A percentile compares a stretch with the other conserved stretches of the same genome.
Conservation (phyloP, 768 basidiomycete species). For the Panaeolus cyanescens region DNA sequence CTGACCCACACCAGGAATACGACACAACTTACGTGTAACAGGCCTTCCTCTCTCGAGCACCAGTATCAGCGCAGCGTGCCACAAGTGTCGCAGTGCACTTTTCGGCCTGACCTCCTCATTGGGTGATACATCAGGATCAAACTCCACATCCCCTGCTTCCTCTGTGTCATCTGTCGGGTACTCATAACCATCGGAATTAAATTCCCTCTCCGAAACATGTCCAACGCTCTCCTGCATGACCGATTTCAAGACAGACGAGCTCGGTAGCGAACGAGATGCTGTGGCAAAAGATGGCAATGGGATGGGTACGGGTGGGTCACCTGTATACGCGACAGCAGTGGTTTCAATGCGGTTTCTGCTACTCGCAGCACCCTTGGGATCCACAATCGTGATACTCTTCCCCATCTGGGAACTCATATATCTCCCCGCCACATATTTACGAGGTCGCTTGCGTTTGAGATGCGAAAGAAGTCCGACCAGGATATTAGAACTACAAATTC, state of each 20-base stretch:
- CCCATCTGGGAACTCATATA: not conserved
- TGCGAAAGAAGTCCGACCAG: slow-evolving; percentile 80
- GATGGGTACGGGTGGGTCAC: slow-evolving; percentile 20
- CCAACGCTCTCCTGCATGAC: slow-evolving; percentile 10
- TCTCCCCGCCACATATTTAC: not conserved
- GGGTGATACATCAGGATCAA: slow-evolving; percentile 7
- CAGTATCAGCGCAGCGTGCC: slow-evolving; percentile 75
- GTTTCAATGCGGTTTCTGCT: slow-evolving; percentile 8
- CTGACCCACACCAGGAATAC: not conserved
- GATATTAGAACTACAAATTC: slow-evolving; percentile 71
- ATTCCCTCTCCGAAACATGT: slow-evolving; percentile 11
- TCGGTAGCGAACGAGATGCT: slow-evolving; percentile 28
- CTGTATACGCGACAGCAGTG: slow-evolving; percentile 13
- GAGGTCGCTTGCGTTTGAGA: slow-evolving; percentile 44
- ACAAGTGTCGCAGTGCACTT: slow-evolving; percentile 48
- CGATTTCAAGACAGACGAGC: slow-evolving; percentile 17
- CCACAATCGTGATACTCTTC: slow-evolving; percentile 5
- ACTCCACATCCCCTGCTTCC: slow-evolving; percentile 12
- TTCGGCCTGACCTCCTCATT: slow-evolving; percentile 18
- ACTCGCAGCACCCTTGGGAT: slow-evolving; percentile 13
- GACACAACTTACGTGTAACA: slow-evolving; percentile 49
- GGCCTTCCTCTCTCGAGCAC: slow-evolving; percentile 83
- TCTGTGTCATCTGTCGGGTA: slow-evolving; percentile 15
- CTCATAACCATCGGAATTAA: slow-evolving; percentile 25
- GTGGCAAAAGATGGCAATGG: slow-evolving; percentile 45